A percentile compares a stretch with the other conserved stretches of the same genome.
phyloP scores from a whole-genome alignment of 129 eudicot species.

The Flaveria trinervia region DNA sequence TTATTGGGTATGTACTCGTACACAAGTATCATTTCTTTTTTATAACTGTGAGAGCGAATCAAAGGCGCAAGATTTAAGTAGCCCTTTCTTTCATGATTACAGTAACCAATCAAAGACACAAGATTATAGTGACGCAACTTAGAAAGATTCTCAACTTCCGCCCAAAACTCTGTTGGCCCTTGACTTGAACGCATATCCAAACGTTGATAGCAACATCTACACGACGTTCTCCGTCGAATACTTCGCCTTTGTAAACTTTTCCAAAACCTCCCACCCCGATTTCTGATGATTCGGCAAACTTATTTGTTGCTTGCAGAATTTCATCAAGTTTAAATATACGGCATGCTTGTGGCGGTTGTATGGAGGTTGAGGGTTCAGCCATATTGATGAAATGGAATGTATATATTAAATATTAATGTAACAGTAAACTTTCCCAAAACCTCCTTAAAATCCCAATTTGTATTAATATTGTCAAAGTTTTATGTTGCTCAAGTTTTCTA shows the following conservation, averaged over 20 bases:
- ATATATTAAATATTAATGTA: too few relatives aligned
- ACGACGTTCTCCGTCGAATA: background rate
- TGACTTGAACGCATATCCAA: slow-evolving; percentile 26
- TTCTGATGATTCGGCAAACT: slow-evolving; percentile 12
- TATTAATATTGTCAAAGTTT: too few relatives aligned
- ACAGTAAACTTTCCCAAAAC: too few relatives aligned
- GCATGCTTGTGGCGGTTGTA: slow-evolving; percentile 20
- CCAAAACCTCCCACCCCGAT: slow-evolving; percentile 30
- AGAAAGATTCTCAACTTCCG: slow-evolving; percentile 27
- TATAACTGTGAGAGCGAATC: too few relatives aligned
- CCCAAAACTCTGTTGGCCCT: slow-evolving; percentile 34
- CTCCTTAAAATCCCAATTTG: too few relatives aligned
- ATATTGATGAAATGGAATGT: background rate
- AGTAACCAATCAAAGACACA: slow-evolving; percentile 34
- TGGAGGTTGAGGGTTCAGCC: background rate
- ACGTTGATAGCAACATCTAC: slow-evolving; percentile 30
- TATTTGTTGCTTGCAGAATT: slow-evolving; percentile 23
- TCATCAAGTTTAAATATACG: slow-evolving; percentile 6
- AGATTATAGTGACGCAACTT: slow-evolving; percentile 27
- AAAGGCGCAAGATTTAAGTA: too few relatives aligned
- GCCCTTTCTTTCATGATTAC: background rate
- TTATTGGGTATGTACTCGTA: slow-evolving; percentile 33
- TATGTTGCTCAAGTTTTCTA: background rate
- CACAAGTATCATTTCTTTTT: slow-evolving; percentile 31
- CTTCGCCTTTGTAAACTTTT: slow-evolving; percentile 30